phyloP scores from a whole-genome alignment of 139 green algal species.

The Chlorella vulgaris region DNA sequence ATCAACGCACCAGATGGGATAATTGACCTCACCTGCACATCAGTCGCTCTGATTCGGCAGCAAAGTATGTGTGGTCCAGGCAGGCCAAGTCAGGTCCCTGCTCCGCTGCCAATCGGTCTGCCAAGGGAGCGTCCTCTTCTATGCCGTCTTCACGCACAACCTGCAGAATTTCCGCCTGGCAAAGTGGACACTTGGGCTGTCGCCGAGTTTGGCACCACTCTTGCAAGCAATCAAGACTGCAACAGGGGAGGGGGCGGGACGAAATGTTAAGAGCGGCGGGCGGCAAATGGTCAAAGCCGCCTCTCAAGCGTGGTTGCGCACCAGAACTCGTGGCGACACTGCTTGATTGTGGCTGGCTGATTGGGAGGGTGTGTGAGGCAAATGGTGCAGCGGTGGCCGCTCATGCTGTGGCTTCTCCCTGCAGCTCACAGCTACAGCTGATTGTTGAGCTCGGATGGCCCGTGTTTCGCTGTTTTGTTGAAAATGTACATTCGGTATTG shows the following conservation, averaged over 20 bases:
- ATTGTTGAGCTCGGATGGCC: no score
- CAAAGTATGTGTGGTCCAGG: conserved; percentile 25
- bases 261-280: no score
- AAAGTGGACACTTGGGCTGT: conserved; percentile 17
- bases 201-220: conserved; percentile 27
- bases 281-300: no score
- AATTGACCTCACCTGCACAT: conserved; percentile 5
- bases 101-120: conserved; percentile 11
- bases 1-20: background rate
- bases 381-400: background rate
- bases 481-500: background rate
- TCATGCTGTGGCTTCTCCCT: background rate
- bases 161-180: conserved; percentile 12
- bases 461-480: background rate
- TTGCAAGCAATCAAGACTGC: conserved; percentile 17
- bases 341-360: background rate
- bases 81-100: conserved; percentile 12
- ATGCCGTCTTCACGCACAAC: background rate
- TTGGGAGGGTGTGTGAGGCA: background rate
- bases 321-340: conserved; percentile 8
- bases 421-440: background rate
- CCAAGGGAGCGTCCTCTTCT: background rate
- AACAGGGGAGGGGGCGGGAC: background rate
- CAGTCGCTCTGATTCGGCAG: conserved; percentile 2
- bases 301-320: background rate